These are phyloP conservation scores for Ophiostoma ulmi DNA, from an alignment of 2,329 filamentous ascomycete species.

Conservation along the genomic window DNA sequence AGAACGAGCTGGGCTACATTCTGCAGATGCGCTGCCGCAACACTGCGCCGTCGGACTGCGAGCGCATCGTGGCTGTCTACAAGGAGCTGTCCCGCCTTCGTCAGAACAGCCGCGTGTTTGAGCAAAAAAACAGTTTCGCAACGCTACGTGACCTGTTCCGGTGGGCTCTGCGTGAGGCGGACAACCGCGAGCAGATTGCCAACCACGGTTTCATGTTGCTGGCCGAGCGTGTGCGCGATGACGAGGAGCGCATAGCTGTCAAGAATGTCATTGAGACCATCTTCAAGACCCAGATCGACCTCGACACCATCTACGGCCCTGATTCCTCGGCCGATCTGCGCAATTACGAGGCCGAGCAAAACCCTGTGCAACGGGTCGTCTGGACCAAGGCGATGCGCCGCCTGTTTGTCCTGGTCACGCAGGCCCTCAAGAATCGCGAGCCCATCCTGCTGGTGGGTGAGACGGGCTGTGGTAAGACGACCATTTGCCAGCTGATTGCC, in stretches of 20 bases:
- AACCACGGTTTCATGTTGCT: conserved; percentile 94
- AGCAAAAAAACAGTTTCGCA: conserved; percentile 95
- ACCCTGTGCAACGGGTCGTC: conserved; percentile 62
- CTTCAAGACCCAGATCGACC: conserved; percentile 79
- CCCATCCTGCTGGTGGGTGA: conserved; percentile 92
- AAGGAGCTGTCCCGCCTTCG: conserved; percentile 83
- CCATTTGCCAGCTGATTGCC: conserved; percentile 86
- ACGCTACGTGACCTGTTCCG: conserved; percentile 92
- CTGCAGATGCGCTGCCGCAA: conserved; percentile 80
- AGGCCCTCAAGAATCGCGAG: conserved; percentile 83
- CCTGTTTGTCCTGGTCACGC: conserved; percentile 81
- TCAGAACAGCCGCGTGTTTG: conserved; percentile 86
- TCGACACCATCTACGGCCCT: conserved; percentile 65
- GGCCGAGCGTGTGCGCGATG: conserved; percentile 87
- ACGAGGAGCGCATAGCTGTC: conserved; percentile 77
- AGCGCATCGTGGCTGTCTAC: conserved; percentile 87
- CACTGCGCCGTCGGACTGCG: conserved; percentile 84
- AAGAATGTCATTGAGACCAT: conserved; percentile 84
- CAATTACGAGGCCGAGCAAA: conserved; percentile 38
- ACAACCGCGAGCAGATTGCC: conserved; percentile 82
- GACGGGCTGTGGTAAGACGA: conserved; percentile 96
- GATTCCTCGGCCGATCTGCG: conserved; percentile 50
- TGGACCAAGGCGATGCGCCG: conserved; percentile 96
- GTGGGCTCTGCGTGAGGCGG: conserved; percentile 82
- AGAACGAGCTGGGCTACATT: conserved; percentile 88